phyloP scores from a whole-genome alignment of 306 rosid species.

The Citrullus mucosospermus region DNA sequence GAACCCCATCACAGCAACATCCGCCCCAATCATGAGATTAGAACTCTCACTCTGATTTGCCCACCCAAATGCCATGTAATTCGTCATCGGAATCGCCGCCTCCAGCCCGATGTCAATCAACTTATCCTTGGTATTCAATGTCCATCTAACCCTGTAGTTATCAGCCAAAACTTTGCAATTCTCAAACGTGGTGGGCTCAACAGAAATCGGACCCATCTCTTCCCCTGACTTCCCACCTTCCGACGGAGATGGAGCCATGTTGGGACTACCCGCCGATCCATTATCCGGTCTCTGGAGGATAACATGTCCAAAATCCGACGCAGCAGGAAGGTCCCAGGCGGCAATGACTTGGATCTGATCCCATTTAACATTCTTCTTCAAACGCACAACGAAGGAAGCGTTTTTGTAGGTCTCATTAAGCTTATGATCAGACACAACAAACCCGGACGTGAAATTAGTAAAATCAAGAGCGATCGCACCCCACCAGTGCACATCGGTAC shows the following conservation, averaged over 20 bases:
- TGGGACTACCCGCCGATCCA: conserved; percentile 9
- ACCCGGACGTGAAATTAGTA: conserved; percentile 44
- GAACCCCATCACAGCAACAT: conserved; percentile 65
- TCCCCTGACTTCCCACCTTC: neutral
- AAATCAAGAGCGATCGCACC: conserved; percentile 35
- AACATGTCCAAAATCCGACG: conserved; percentile 64
- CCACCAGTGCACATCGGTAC: conserved; percentile 75
- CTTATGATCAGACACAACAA: conserved; percentile 37
- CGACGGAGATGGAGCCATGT: conserved; percentile 28
- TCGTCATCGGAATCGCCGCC: conserved; percentile 48
- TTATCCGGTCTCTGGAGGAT: conserved; percentile 10
- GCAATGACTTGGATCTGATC: conserved; percentile 57
- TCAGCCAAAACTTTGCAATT: conserved; percentile 56
- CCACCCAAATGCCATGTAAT: conserved; percentile 94
- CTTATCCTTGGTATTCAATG: conserved; percentile 34
- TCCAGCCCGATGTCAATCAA: conserved; percentile 62
- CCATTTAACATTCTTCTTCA: conserved; percentile 52
- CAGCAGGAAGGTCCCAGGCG: conserved; percentile 71
- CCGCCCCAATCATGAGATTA: conserved; percentile 61
- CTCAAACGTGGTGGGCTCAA: conserved; percentile 48
- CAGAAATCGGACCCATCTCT: conserved; percentile 7
- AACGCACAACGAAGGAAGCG: conserved; percentile 36
- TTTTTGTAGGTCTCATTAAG: conserved; percentile 47
- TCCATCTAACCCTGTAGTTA: conserved; percentile 63
- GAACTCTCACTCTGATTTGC: conserved; percentile 40